Evolutionary conservation across 2,329 filamentous ascomycete species (phyloP), one percentile per base, ranked within the genome.

Genomic region (Chaetomiaceae sp.): DNA sequence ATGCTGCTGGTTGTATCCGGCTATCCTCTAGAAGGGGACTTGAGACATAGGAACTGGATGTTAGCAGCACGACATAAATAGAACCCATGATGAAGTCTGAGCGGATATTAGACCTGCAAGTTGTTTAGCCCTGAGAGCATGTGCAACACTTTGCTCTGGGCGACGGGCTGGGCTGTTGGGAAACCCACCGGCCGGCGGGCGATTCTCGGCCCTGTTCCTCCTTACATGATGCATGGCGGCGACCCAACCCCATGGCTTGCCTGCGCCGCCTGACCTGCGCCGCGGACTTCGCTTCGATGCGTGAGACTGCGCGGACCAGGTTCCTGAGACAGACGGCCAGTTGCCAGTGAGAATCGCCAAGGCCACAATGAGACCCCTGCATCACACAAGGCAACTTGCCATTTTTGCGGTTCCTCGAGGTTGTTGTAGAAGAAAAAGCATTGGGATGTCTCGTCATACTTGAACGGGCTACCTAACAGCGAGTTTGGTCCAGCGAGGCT

Each of bases 221-320:
- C 17, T 30, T 27, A n/a, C 35, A 39, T 17, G 9, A 21, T 49
- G 46, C 19, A 50, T 38, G 44, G 38, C 16, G 21, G 25, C n/a
- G 19, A 31, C 39, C 30, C 40, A 37, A 48, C 21, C 48, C 44
- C 51, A 33, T 33, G 38, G 37, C 25, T 48, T 40, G 49, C 25
- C 50, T 40, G 49, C 45, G 51, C 54, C 50, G 49, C 53, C 51
- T 45, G 35, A 33, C 37, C 55, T 54, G 51, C 57, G 55, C 35
- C 31, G 23, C 25, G 33, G 45, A 44, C 44, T 47, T 60, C 54
- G 56, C 51, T 58, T 55, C 42, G 51, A 57, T 58, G 54, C 52
- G 48, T 19, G 50, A 44, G 48, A 44, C 49, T 39, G 46, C 43
- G 23, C 31, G 16, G 21, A 37, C 55, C 55, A 42, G 54, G 53